Base-by-base conservation (phyloP, 352 stramenopile species). In the Thalassiosira livingstoniorum region DNA sequence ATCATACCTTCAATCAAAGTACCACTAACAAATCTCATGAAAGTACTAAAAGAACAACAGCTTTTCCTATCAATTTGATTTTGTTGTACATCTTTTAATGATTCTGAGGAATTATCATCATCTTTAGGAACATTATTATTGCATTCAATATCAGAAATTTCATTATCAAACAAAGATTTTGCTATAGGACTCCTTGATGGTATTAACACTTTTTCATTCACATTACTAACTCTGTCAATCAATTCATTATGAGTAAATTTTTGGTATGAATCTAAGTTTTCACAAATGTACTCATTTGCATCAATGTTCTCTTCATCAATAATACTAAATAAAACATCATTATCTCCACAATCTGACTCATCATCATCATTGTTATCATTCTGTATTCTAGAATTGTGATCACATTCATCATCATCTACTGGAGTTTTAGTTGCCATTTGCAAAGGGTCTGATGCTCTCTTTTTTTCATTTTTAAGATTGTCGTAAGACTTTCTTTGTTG, bases 271-370 rank as follows among this genome's bases (percentile, higher is more conserved):
- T 27, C 5, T 13, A n/a, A 61, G 29, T 27, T 32, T 61, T 2
- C 4, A 58, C 18, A 31, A 23, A 25, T 25, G 51, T 25, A 23
- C 29, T 58, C 29, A 23, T 25, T 23, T 7, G 10, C 51, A 58
- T 25, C 21, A 18, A 31, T 58, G 51, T 31, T 5, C 29, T 58
- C 21, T 31, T 58, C 23, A 58, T 23, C 23, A 31, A 31, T 5
- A 64, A 42, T 4, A 45, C 55, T 21, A n/a, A 64, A 64, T 64
- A 64, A n/a, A n/a, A n/a, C n/a, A 45, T 64, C 57, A 64, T n/a
- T 23, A 23, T 31, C 10, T 58, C 18, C 5, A 4, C 5, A 18
- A 25, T 31, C 29, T 25, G 5, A 58, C 51, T 58, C 31, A 53
- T 13, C 32, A 42, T 0, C 27, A 37, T 64, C 43, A 34, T 67